These are phyloP conservation scores for Auriscalpium orientale DNA, from an alignment of 768 basidiomycete species.

Conservation along the genomic window DNA sequence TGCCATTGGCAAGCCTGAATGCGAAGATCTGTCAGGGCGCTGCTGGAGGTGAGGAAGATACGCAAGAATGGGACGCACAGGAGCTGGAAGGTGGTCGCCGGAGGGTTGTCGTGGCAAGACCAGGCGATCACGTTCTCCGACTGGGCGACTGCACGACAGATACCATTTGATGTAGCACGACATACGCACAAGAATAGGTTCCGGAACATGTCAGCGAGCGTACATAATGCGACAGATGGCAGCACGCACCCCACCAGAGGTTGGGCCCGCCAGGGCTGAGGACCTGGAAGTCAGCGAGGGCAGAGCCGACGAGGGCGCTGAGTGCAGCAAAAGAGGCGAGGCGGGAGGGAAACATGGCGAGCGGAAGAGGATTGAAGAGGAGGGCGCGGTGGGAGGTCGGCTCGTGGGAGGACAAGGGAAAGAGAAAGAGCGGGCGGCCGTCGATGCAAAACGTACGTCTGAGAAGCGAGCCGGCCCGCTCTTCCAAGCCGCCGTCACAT, in stretches of 20 bases:
- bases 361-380: background rate
- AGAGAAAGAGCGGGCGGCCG: background rate
- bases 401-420: slow-evolving; percentile 12
- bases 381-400: background rate
- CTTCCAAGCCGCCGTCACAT: background rate
- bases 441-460: background rate
- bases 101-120: slow-evolving; percentile 39
- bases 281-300: slow-evolving; percentile 37
- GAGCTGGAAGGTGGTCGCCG: slow-evolving; percentile 28
- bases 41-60: background rate
- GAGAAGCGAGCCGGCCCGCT: background rate
- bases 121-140: slow-evolving; percentile 53
- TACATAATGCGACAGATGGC: background rate
- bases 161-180: background rate
- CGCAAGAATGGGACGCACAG: background rate
- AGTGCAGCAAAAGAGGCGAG: slow-evolving; percentile 27
- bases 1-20: slow-evolving; percentile 37
- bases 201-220: too few relatives aligned
- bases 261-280: slow-evolving; percentile 33
- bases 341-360: slow-evolving; percentile 27
- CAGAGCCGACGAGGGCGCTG: slow-evolving; percentile 32
- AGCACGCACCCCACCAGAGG: slow-evolving; percentile 56
- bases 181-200: too few relatives aligned
- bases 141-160: slow-evolving; percentile 37
- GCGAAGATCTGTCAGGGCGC: slow-evolving; percentile 10